A percentile compares a stretch with the other conserved stretches of the same genome.
Conservation (phyloP, 176 grass and related monocot genomes). For the Oryza coarctata region DNA sequence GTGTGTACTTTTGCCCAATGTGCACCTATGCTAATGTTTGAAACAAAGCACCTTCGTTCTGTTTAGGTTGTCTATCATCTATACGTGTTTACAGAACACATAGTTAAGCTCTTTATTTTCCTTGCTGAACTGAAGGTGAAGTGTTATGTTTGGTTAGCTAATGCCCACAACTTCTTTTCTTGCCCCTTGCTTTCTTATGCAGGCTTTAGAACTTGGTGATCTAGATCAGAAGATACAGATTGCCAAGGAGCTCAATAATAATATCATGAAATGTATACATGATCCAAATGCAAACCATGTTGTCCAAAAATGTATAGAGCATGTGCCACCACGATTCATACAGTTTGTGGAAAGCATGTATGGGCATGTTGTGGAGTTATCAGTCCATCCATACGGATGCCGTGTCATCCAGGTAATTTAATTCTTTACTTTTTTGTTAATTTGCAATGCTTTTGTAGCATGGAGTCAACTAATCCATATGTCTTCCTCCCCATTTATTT, state of each 20-base stretch:
- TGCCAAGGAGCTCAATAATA: neutral
- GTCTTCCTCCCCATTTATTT: neutral
- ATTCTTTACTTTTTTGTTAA: neutral
- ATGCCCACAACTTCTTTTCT: neutral
- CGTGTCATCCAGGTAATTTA: neutral
- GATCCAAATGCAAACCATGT: slow-evolving; percentile 21
- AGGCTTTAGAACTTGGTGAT: neutral
- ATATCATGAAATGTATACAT: neutral
- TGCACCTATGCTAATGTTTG: neutral
- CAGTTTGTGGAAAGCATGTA: neutral
- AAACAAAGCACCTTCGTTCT: neutral
- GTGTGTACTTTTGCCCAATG: neutral
- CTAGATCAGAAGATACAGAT: neutral
- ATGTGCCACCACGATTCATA: neutral
- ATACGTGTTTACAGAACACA: neutral
- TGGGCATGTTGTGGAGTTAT: neutral
- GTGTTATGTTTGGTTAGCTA: neutral
- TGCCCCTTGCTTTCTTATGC: neutral
- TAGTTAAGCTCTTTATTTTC: neutral
- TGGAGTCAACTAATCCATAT: neutral
- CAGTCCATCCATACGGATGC: slow-evolving; percentile 3
- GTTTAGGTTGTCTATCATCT: neutral
- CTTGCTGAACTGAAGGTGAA: neutral
- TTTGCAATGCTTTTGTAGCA: neutral
- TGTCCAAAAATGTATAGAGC: slow-evolving; percentile 25